Base-by-base conservation (phyloP, 768 basidiomycete genomes). In the Xerocomellus intermedius region DNA sequence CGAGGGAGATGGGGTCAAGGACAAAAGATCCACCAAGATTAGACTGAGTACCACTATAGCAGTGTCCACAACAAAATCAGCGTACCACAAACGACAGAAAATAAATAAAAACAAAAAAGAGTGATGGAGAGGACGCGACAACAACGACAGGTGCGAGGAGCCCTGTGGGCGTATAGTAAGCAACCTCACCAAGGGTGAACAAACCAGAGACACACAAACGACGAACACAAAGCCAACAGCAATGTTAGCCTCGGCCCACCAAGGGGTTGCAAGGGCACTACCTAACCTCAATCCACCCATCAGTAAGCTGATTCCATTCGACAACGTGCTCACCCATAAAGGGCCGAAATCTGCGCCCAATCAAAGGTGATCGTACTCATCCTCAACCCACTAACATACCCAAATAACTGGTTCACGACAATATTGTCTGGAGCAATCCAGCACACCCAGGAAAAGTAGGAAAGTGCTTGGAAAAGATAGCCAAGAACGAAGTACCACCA, bases 331-430 rank as follows among this genome's bases (percentile, higher is more conserved):
- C 49, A 46, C 69, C 65, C 7, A 72, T 66, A 54, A 66, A 75
- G n/a, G n/a, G n/a, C n/a, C 9, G 71, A 55, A 55, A 87, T 82
- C 68, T 89, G 85, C 3, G 84, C 75, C 91, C 90, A 93, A 60
- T 92, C 90, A 66, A 93, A 90, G 32, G 88, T 89, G 63, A 91
- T 68, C 56, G 89, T 64, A 58, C 85, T 84, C 86, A 91, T 89
- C 26, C 85, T 83, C 64, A 86, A 65, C 12, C 77, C 76, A 19
- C 48, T 58, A 35, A 64, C 60, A 54, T 83, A 83, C 32, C 90
- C 89, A 59, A 92, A 91, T 64, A 91, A 70, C 63, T 87, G 83
- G 68, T 91, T 92, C 63, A 93, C 79, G 46, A 70, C 75, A 47
- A 86, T 59, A 60, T 90, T 87, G 45, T 86, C 59, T 0, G 90